Evolutionary conservation across 2,329 filamentous ascomycete genomes (phyloP).

Genomic region (Bisporella sp.): DNA sequence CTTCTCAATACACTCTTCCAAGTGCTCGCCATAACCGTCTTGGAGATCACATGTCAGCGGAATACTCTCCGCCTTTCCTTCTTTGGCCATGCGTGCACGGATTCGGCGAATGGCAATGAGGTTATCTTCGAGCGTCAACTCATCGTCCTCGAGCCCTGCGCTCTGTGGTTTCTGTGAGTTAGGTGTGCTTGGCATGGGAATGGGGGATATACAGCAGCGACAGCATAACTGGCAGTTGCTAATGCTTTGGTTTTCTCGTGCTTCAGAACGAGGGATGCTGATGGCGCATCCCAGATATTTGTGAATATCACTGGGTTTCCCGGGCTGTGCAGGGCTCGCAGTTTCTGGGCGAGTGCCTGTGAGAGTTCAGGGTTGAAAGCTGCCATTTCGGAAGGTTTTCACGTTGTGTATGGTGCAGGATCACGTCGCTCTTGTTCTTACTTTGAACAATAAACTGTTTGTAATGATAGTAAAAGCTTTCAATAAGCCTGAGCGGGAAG

Average conservation of each 20-base stretch:
- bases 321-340: slow-evolving; percentile 42
- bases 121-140: slow-evolving; percentile 44
- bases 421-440: too few species aligned
- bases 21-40: slow-evolving; percentile 47
- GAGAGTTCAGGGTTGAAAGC: neutral
- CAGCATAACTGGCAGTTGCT: slow-evolving; percentile 35
- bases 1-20: slow-evolving; percentile 37
- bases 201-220: slow-evolving; percentile 32
- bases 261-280: slow-evolving; percentile 31
- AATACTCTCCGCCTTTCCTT: slow-evolving; percentile 33
- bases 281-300: slow-evolving; percentile 48
- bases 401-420: too few species aligned
- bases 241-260: slow-evolving; percentile 29
- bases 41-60: slow-evolving; percentile 53
- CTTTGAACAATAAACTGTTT: too few species aligned
- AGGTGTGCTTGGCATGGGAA: too few species aligned
- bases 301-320: slow-evolving; percentile 44
- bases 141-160: slow-evolving; percentile 38
- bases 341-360: slow-evolving; percentile 17
- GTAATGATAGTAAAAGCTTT: too few species aligned
- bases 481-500: too few species aligned
- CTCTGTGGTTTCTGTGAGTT: too few species aligned
- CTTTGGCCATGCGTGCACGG: slow-evolving; percentile 23
- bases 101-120: slow-evolving; percentile 40
- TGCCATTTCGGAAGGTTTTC: neutral